Evolutionary conservation across 352 stramenopile species (phyloP).

Genomic region (Pythium grandisporangium): DNA sequence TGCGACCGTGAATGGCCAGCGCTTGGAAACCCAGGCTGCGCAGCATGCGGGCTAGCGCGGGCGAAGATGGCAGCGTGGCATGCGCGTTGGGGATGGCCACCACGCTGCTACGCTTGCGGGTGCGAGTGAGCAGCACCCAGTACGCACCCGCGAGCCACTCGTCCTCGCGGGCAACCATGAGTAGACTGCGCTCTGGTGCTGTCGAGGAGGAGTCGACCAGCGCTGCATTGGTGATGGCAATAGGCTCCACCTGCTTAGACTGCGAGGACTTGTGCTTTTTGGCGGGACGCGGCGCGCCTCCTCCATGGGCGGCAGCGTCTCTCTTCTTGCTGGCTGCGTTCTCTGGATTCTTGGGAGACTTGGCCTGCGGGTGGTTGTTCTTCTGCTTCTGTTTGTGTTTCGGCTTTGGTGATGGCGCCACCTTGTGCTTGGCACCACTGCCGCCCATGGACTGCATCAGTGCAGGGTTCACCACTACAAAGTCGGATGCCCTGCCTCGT

Average conservation of each 20-base stretch:
- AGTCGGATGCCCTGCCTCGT: slow-evolving; percentile 1
- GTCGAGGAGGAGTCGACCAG: too few species aligned
- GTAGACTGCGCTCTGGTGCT: too few species aligned
- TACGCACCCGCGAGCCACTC: slow-evolving; percentile 44
- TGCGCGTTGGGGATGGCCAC: slow-evolving; percentile 33
- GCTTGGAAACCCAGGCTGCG: slow-evolving; percentile 50
- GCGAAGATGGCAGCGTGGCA: slow-evolving; percentile 11
- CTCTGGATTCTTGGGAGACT: neutral
- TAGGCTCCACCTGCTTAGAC: slow-evolving; percentile 3
- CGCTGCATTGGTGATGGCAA: slow-evolving; percentile 9
- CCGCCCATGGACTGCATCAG: slow-evolving; percentile 15
- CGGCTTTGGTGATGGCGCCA: neutral
- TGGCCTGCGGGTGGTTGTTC: neutral
- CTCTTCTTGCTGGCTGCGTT: neutral
- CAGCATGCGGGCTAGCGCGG: slow-evolving; percentile 29
- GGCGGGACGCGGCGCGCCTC: neutral
- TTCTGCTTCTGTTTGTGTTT: slow-evolving; percentile 1
- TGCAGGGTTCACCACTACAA: slow-evolving; percentile 47
- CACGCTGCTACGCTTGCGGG: slow-evolving; percentile 26
- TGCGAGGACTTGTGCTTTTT: neutral
- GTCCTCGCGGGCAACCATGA: slow-evolving; percentile 8
- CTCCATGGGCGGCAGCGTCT: too few species aligned
- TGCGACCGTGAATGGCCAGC: slow-evolving; percentile 65
- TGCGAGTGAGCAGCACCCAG: slow-evolving; percentile 45
- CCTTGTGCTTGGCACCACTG: too few species aligned